Evolutionary conservation across 768 basidiomycete species (phyloP).

Genomic region (Amanita pseudoporphyria): DNA sequence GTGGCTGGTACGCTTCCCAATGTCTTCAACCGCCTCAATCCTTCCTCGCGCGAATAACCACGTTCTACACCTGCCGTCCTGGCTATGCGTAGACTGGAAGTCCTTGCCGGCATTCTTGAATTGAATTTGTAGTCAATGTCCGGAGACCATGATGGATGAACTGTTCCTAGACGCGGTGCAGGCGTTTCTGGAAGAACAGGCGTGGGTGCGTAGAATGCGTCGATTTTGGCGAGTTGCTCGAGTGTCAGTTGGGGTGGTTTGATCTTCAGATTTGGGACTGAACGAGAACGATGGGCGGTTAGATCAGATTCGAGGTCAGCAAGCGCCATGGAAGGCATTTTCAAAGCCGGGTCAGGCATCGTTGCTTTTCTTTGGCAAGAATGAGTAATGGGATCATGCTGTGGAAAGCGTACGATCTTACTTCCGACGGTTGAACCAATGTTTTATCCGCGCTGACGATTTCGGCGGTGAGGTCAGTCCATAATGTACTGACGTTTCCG

Average conservation of each 20-base stretch:
- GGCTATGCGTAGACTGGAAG: neutral
- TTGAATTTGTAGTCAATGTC: slow-evolving; percentile 3
- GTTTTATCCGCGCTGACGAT: neutral
- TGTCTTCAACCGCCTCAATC: neutral
- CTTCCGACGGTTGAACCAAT: slow-evolving; percentile 3
- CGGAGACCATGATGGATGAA: slow-evolving; percentile 6
- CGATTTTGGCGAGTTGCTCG: slow-evolving; percentile 7
- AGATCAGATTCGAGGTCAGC: neutral
- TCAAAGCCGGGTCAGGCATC: neutral
- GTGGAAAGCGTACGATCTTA: neutral
- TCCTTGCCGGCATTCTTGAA: neutral
- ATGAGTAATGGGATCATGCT: neutral
- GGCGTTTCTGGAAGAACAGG: slow-evolving; percentile 5
- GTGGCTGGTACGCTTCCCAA: neutral
- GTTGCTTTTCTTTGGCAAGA: neutral
- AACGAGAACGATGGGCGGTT: neutral
- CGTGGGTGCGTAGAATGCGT: slow-evolving; percentile 3
- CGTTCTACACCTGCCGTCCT: neutral
- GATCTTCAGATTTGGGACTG: neutral
- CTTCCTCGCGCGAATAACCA: neutral
- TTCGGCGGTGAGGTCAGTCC: neutral
- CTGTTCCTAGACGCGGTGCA: slow-evolving; percentile 2
- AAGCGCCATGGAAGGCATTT: neutral
- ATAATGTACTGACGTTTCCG: too few relatives aligned
- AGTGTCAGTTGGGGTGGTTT: neutral